Percentiles rank a stretch among this genome's conserved stretches.
These are phyloP conservation scores for Alternaria postmessia DNA, from an alignment of 2,329 filamentous ascomycete genomes.

Conservation along the genomic window DNA sequence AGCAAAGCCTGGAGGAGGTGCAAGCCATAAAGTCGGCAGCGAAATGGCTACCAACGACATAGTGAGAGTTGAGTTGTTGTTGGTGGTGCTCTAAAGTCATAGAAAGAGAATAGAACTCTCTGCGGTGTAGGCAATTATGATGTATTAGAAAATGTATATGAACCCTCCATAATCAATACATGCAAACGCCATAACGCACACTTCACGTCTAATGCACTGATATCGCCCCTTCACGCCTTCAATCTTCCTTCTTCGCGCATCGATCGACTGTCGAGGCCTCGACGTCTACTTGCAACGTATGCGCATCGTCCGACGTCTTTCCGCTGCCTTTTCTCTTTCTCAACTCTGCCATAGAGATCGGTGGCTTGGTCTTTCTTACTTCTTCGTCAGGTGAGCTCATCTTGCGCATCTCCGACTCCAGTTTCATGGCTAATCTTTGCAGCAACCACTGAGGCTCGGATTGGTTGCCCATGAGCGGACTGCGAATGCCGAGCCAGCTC, in stretches of 20 bases:
- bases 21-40: constrained; percentile 10
- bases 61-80: neutral
- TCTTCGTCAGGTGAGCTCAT: constrained; percentile 31
- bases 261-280: constrained; percentile 20
- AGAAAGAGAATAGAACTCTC: neutral
- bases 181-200: neutral
- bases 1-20: constrained; percentile 6
- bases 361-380: constrained; percentile 35
- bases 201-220: neutral
- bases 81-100: neutral
- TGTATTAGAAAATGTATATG: neutral
- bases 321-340: constrained; percentile 12
- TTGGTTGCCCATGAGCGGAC: constrained; percentile 73
- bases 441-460: constrained; percentile 78
- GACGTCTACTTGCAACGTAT: constrained; percentile 18
- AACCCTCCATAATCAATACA: neutral
- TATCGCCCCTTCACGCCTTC: constrained; percentile 5
- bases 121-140: neutral
- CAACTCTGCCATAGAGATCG: constrained; percentile 45
- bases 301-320: constrained; percentile 6
- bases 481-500: constrained; percentile 77
- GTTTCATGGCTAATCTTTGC: constrained; percentile 66
- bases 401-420: constrained; percentile 56
- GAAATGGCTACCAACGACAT: neutral
- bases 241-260: constrained; percentile 2